Evolutionary conservation across 495 filamentous ascomycete species (phyloP).

Genomic region (Hypoxylon perforatum): DNA sequence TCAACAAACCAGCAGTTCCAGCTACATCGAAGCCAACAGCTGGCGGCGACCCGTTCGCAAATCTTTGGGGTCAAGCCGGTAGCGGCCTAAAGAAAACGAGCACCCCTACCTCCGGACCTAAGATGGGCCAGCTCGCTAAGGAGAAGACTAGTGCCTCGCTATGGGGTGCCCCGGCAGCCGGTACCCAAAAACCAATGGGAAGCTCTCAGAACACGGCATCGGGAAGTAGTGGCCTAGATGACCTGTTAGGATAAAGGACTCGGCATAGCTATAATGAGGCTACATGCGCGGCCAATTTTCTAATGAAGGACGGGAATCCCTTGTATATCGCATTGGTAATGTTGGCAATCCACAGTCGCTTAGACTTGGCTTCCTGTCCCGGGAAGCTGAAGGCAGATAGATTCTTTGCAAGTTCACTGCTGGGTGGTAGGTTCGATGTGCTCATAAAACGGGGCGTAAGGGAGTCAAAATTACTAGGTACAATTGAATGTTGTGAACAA

Average conservation of each 20-base stretch:
- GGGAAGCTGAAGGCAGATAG: too few relatives aligned
- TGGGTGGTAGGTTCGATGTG: slow-evolving; percentile 13
- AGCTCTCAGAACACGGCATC: too few relatives aligned
- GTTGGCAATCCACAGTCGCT: slow-evolving; percentile 1
- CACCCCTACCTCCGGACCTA: slow-evolving; percentile 69
- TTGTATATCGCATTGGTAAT: slow-evolving; percentile 25
- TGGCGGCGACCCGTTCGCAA: slow-evolving; percentile 86
- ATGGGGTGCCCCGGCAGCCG: slow-evolving; percentile 77
- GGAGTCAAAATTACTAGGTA: slow-evolving; percentile 27
- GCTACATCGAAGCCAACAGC: slow-evolving; percentile 63
- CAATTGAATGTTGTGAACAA: slow-evolving; percentile 9
- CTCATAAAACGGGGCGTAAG: slow-evolving; percentile 24
- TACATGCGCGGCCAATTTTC: slow-evolving; percentile 1
- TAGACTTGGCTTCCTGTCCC: not conserved
- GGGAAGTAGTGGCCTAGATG: slow-evolving; percentile 54
- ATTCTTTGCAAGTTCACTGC: slow-evolving; percentile 6
- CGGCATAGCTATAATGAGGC: not conserved
- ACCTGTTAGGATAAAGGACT: slow-evolving; percentile 54
- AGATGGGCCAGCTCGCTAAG: slow-evolving; percentile 92
- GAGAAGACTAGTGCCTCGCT: slow-evolving; percentile 94
- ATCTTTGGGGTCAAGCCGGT: slow-evolving; percentile 82
- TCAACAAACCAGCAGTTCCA: slow-evolving; percentile 51
- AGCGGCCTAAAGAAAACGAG: slow-evolving; percentile 81
- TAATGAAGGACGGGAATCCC: slow-evolving; percentile 2
- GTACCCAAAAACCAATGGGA: slow-evolving; percentile 46